These are phyloP conservation scores for Catharanthus roseus DNA, from an alignment of 257 asterid genomes.

Conservation along the genomic window DNA sequence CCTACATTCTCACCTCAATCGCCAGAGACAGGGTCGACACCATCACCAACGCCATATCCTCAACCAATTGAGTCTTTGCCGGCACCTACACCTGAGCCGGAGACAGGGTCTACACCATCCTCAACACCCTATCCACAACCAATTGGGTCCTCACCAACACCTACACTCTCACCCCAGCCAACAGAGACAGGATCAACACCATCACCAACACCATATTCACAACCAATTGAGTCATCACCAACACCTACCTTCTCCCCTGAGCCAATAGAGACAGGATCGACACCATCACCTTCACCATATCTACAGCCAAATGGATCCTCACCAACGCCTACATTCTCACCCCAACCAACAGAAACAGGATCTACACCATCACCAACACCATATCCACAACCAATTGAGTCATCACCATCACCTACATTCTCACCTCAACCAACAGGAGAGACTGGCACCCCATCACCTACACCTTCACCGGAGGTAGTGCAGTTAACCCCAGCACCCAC, in stretches of 20 bases:
- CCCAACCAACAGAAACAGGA: constrained; percentile 3
- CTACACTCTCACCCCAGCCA: neutral
- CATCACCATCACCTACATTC: neutral
- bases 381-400: too few species aligned
- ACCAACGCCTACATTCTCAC: neutral
- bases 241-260: neutral
- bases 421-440: too few species aligned
- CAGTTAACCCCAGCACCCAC: neutral
- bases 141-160: neutral
- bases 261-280: neutral
- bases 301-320: neutral
- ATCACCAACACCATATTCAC: neutral
- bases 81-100: neutral
- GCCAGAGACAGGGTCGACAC: neutral
- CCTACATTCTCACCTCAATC: neutral
- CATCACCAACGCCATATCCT: neutral
- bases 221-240: neutral
- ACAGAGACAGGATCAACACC: neutral
- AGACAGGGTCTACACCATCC: neutral
- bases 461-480: neutral
- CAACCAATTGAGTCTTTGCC: neutral
- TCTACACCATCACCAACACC: too few species aligned
- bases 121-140: neutral
- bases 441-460: neutral
- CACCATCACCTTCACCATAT: neutral